Evolutionary conservation across 2,329 filamentous ascomycete species (phyloP).

Genomic region (Fusarium nematophilum): DNA sequence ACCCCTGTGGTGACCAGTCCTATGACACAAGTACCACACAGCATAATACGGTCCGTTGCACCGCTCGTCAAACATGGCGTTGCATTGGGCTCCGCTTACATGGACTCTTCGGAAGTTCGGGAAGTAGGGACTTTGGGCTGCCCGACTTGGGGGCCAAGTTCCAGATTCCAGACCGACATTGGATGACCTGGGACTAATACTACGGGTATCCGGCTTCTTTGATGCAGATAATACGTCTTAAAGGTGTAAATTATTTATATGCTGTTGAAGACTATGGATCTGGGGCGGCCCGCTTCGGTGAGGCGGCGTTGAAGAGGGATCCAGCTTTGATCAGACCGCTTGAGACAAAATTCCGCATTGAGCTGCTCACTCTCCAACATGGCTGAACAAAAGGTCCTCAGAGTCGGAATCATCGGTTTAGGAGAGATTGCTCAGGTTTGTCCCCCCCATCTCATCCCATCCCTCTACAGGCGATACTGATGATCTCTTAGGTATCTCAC

Average conservation of each 20-base stretch:
- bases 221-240: neutral
- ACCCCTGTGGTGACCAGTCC: neutral
- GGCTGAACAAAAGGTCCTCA: slow-evolving; percentile 10
- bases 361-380: neutral
- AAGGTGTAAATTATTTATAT: slow-evolving; percentile 3
- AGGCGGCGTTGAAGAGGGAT: neutral
- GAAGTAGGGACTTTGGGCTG: neutral
- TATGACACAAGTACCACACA: neutral
- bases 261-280: neutral
- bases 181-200: neutral
- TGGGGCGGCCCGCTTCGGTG: neutral
- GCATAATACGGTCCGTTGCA: slow-evolving; percentile 13
- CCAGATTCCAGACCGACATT: neutral
- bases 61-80: neutral
- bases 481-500: slow-evolving; percentile 63
- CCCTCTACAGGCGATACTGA: neutral
- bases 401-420: slow-evolving; percentile 16
- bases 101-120: neutral
- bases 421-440: slow-evolving; percentile 26
- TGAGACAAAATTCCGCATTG: neutral
- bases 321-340: neutral
- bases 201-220: neutral
- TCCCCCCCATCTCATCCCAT: neutral
- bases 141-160: neutral
- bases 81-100: slow-evolving; percentile 1